Evolutionary conservation across 345 rosid genomes (phyloP), one percentile per base, ranked within the genome.

Genomic region (Noccaea caerulescens): DNA sequence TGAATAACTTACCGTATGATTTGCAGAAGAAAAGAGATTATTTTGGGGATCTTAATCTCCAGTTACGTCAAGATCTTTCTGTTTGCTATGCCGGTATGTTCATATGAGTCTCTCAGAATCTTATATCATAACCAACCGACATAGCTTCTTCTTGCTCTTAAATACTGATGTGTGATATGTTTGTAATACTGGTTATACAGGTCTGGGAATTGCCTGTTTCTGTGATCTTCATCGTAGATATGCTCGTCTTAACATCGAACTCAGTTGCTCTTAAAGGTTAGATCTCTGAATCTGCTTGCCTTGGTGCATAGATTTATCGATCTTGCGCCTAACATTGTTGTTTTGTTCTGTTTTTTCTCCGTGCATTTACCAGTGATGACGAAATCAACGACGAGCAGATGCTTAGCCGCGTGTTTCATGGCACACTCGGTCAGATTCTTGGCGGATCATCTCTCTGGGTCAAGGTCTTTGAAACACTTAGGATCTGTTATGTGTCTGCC

Each of bases 131-230:
- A 53, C 7, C 23, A n/a, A 66, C 14, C 5, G 0, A 25, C 49
- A 38, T 52, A 32, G 52, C 9, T 44, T 45, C 38, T 68, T 10
- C 11, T 5, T 55, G 14, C 52, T 32, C 53, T 5, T 45, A n/a
- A 50, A 50, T 58, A 38, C n/a, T 39, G 18, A 38, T 18, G 10
- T 16, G 16, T 54, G 49, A 9, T 32, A 25, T 8, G 16, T 33
- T 2, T 63, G 42, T 30, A 41, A 51, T 12, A 41, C 10, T 58
- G 20, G 63, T 58, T 64, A 27, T 27, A 33, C 89, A 88, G 97
- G 87, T 93, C 36, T 88, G 96, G 98, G 86, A 87, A 67, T 86
- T 93, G 59, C 94, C 96, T 3, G 64, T 88, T 33, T 88, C 90
- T 5, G 92, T 87, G 73, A 77, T 85, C 62, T 82, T 80, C 78